Percentiles rank a stretch among this genome's conserved stretches.
These are phyloP conservation scores for Fagus sylvatica DNA, from an alignment of 306 rosid genomes.

Conservation along the genomic window DNA sequence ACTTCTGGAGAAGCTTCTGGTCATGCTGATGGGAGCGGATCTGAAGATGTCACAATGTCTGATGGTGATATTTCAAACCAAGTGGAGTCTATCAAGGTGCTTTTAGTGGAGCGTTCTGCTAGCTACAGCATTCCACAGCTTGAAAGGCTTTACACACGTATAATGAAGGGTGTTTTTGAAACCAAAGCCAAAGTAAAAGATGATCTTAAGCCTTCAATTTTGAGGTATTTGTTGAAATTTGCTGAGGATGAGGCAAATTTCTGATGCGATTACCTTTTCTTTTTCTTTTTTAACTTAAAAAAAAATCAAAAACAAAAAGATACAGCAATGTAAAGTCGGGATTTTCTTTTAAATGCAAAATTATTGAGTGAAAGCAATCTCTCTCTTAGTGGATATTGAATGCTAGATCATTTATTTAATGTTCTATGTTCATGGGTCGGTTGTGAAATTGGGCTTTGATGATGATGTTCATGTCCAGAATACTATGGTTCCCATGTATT, in stretches of 20 bases:
- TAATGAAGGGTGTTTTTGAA: slow-evolving; percentile 86
- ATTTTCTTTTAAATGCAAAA: slow-evolving; percentile 39
- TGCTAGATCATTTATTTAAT: too few species aligned
- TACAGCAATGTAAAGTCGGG: slow-evolving; percentile 59
- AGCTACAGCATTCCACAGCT: slow-evolving; percentile 77
- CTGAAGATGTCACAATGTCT: slow-evolving; percentile 39
- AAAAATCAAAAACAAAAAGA: slow-evolving; percentile 4
- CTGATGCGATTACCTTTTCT: slow-evolving; percentile 32
- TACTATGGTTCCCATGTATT: slow-evolving; percentile 81
- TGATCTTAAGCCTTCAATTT: slow-evolving; percentile 55
- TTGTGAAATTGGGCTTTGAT: slow-evolving; percentile 65
- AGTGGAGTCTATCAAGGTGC: slow-evolving; percentile 55
- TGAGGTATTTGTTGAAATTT: slow-evolving; percentile 65
- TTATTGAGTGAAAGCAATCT: slow-evolving; percentile 34
- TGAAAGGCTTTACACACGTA: slow-evolving; percentile 80
- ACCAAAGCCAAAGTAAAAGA: slow-evolving; percentile 44
- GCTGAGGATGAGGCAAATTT: slow-evolving; percentile 79
- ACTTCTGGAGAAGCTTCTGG: slow-evolving; percentile 41
- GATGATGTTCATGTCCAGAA: slow-evolving; percentile 68
- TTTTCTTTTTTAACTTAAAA: slow-evolving; percentile 20
- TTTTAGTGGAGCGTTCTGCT: slow-evolving; percentile 55
- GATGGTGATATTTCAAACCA: slow-evolving; percentile 54
- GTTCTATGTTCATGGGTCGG: slow-evolving; percentile 52
- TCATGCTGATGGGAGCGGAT: slow-evolving; percentile 32
- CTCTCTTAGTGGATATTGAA: neutral